Evolutionary conservation across 305 asterid genomes (phyloP).

Genomic region (Solanum aculeatissimum): DNA sequence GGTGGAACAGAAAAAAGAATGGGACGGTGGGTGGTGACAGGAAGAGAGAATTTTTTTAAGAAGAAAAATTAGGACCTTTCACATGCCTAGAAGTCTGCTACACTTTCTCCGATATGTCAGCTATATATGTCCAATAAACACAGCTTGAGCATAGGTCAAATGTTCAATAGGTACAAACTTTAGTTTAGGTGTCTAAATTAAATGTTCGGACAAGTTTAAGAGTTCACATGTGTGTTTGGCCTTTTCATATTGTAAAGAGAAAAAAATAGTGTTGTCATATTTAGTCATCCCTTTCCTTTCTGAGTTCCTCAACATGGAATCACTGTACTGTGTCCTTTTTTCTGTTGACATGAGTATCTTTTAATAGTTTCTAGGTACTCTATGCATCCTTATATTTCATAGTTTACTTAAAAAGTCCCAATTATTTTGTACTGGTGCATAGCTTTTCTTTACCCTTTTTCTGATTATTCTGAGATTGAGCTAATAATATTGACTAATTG

Average conservation of each 20-base stretch:
- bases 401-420: neutral
- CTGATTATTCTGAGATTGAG: neutral
- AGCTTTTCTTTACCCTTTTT: neutral
- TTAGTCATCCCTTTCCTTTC: neutral
- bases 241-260: neutral
- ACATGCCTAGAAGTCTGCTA: neutral
- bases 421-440: neutral
- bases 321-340: neutral
- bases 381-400: neutral
- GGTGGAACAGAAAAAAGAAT: neutral
- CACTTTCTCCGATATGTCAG: neutral
- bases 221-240: neutral
- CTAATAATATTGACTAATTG: slow-evolving; percentile 11
- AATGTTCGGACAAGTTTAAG: neutral
- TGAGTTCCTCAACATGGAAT: neutral
- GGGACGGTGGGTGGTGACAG: neutral
- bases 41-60: neutral
- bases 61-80: neutral
- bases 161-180: neutral
- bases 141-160: neutral
- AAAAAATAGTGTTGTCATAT: neutral
- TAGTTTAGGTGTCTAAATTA: neutral
- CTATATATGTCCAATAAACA: neutral
- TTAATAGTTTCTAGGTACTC: neutral
- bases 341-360: neutral